Evolutionary conservation across 805 yeast species (phyloP), one percentile per base, ranked within the genome.

Genomic region (Isabelozyma rhagii): DNA sequence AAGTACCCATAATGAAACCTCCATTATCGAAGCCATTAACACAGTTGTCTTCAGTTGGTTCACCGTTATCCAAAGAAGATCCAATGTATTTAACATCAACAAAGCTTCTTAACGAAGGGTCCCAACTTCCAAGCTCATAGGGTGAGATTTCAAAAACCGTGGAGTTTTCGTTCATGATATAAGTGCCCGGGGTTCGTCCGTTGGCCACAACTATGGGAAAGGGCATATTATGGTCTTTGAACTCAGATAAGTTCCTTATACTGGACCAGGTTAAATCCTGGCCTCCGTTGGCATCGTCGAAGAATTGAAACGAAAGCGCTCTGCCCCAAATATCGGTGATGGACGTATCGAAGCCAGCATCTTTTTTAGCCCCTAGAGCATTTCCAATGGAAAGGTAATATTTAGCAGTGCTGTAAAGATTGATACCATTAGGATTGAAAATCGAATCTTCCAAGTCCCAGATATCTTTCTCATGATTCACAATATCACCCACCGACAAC

Each of bases 391-490:
- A 58, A 10, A 53, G 50, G 80, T 84, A 85, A 59, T 80, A 79
- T n/a, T 69, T 59, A 7, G 73, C 72, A 2, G 84, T 78, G 39
- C 71, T 62, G 51, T 84, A 66, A 45, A 85, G 57, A 56, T 86
- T 80, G 55, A 75, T 56, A 1, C 94, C 93, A 53, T 81, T 84
- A 11, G 87, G 84, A 51, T 77, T 73, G 56, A 83, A 64, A 41
- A 89, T 82, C 4, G 84, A 75, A 55, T 83, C 71, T 10, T 75
- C 74, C 47, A 89, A 72, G 56, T 89, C 81, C 96, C 96, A 89
- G 48, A 87, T 76, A 21, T 61, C 60, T 11, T 54, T 48, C 8
- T 58, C 49, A 5, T 60, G 62, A 14, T 55, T 48, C 14, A 69
- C 9, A 17, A 72, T 62, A 39, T 68, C 67, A 6, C 49, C 65